Evolutionary conservation across 2,329 filamentous ascomycete species (phyloP).

Genomic region (Penicillium freii): DNA sequence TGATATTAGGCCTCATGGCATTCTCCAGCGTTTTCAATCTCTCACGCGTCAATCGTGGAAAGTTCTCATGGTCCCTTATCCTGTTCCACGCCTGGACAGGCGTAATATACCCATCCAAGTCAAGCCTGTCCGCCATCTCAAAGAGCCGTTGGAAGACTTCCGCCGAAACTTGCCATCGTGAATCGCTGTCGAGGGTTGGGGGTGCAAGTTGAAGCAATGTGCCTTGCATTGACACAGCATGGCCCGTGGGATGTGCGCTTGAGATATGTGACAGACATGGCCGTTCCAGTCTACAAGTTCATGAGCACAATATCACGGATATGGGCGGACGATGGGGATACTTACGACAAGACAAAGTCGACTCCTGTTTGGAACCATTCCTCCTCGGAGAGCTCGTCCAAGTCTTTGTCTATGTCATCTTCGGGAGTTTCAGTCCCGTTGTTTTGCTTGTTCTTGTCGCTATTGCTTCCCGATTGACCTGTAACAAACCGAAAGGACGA

Average conservation of each 20-base stretch:
- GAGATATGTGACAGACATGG: constrained; percentile 10
- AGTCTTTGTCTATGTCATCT: not conserved
- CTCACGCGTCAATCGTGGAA: constrained; percentile 20
- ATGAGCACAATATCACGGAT: not conserved
- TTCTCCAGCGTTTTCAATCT: constrained; percentile 20
- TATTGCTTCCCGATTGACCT: not conserved
- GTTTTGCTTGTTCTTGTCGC: not conserved
- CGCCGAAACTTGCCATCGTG: constrained; percentile 12
- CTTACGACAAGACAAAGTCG: constrained; percentile 16
- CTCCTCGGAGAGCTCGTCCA: not conserved
- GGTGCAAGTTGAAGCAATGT: constrained; percentile 10
- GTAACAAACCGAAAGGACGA: not conserved
- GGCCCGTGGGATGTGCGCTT: constrained; percentile 2
- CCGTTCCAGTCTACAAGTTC: constrained; percentile 6
- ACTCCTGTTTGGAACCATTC: constrained; percentile 8
- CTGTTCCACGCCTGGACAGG: constrained; percentile 40
- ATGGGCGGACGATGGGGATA: not conserved
- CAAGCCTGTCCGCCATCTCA: constrained; percentile 12
- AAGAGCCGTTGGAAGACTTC: constrained; percentile 13
- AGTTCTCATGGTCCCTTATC: constrained; percentile 26
- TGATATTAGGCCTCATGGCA: constrained; percentile 14
- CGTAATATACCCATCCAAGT: constrained; percentile 30
- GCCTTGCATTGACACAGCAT: constrained; percentile 14
- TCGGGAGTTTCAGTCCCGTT: not conserved
- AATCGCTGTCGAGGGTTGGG: not conserved